These are phyloP conservation scores for Arthrobotrys musiformis DNA, from an alignment of 2,329 filamentous ascomycete genomes.

Conservation along the genomic window DNA sequence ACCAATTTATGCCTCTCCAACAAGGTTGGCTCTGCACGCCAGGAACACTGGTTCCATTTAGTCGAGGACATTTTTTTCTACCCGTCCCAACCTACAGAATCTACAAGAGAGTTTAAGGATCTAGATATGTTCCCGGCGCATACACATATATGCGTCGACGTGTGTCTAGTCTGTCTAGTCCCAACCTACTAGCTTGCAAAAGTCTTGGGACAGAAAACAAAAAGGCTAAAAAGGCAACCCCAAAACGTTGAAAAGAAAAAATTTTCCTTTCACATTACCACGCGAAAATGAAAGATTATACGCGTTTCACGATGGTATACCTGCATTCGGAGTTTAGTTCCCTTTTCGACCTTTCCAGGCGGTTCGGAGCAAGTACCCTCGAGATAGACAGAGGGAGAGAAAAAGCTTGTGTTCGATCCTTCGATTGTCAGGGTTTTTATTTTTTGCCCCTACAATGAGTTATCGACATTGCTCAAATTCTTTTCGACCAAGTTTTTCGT, in stretches of 20 bases:
- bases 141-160: constrained; percentile 8
- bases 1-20: constrained; percentile 5
- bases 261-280: constrained; percentile 45
- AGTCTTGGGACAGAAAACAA: neutral
- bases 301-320: constrained; percentile 44
- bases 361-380: constrained; percentile 16
- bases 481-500: constrained; percentile 20
- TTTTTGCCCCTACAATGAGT: neutral
- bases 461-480: neutral
- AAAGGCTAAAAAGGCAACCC: neutral
- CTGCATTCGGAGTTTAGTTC: constrained; percentile 34
- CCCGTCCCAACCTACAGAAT: neutral
- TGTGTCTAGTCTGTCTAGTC: constrained; percentile 5
- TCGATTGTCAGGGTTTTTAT: neutral
- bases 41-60: constrained; percentile 26
- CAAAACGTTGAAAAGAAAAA: neutral
- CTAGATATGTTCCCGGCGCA: constrained; percentile 31
- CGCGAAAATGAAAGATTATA: constrained; percentile 41
- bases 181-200: neutral
- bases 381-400: neutral
- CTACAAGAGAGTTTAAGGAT: constrained; percentile 17
- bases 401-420: constrained; percentile 48
- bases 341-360: constrained; percentile 7
- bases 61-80: constrained; percentile 30
- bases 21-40: constrained; percentile 46